phyloP scores from a whole-genome alignment of 371 early-diverging fungal genomes.

The Mortierella sp. region DNA sequence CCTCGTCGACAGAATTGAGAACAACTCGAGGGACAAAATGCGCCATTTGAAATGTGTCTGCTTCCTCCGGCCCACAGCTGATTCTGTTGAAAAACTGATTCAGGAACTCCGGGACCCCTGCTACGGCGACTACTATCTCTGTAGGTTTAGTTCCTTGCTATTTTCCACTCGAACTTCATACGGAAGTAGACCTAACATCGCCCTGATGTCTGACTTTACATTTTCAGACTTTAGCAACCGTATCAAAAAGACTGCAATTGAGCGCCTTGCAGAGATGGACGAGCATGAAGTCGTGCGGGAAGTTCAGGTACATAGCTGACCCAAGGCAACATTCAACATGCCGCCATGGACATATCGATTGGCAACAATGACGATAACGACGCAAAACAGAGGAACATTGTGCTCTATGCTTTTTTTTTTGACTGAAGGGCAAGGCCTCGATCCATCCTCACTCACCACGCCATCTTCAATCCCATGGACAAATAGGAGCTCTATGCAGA shows the following conservation, averaged over 20 bases:
- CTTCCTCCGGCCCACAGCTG: conserved; percentile 89
- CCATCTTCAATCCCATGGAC: neutral
- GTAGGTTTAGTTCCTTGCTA: conserved; percentile 59
- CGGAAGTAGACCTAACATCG: neutral
- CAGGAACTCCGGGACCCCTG: conserved; percentile 92
- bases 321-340: neutral
- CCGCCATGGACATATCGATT: too few species aligned
- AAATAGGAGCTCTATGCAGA: conserved; percentile 93
- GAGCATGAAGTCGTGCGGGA: conserved; percentile 94
- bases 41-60: conserved; percentile 94
- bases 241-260: conserved; percentile 89
- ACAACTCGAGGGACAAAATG: conserved; percentile 88
- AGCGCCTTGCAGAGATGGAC: conserved; percentile 95
- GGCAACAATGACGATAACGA: neutral
- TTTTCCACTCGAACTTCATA: too few species aligned
- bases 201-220: neutral
- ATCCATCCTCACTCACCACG: neutral
- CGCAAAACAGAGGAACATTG: neutral
- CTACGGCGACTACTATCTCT: conserved; percentile 95
- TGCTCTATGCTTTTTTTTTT: too few species aligned
- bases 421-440: too few species aligned
- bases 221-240: conserved; percentile 89
- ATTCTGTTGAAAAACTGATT: conserved; percentile 85
- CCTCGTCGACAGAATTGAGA: conserved; percentile 93
- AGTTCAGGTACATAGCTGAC: conserved; percentile 75